Percentiles rank a stretch among this genome's conserved stretches.
Conservation (phyloP, 495 filamentous ascomycete genomes). For the Xeromyces bisporus region DNA sequence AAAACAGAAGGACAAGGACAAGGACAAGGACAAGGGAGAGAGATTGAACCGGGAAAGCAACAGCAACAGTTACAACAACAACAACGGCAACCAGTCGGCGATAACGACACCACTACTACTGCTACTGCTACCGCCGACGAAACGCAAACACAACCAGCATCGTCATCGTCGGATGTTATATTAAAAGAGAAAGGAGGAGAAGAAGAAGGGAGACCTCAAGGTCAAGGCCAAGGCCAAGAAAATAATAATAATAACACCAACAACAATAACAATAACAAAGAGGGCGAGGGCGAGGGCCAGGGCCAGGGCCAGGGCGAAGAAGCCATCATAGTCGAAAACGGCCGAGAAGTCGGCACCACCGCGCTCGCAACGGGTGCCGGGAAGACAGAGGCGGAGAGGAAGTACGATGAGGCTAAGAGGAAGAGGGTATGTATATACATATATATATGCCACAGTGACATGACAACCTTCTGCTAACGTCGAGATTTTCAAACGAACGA, state of each 20-base stretch:
- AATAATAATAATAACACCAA: no score
- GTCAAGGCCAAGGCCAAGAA: neutral
- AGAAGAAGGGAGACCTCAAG: neutral
- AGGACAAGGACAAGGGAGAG: slow-evolving; percentile 27
- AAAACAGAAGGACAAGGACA: no score
- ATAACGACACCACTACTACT: neutral
- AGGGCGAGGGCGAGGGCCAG: no score
- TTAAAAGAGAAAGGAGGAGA: neutral
- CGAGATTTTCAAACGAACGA: no score
- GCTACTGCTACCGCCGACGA: slow-evolving; percentile 1
- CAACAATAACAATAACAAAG: no score
- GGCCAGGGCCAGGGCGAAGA: no score
- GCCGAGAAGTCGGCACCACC: no score
- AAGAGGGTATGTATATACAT: slow-evolving; percentile 49
- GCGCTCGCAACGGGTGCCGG: no score
- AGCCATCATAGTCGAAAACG: no score
- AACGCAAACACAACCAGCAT: no score
- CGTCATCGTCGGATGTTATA: no score
- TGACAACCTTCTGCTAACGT: neutral
- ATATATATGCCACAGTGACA: slow-evolving; percentile 1
- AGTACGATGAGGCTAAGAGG: slow-evolving; percentile 59
- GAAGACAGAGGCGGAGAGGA: slow-evolving; percentile 79
- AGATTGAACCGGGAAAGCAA: slow-evolving; percentile 2
- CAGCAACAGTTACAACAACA: neutral
- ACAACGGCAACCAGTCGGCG: no score